Evolutionary conservation across 352 stramenopile genomes (phyloP).

Genomic region (Globisporangium apiculatum): DNA sequence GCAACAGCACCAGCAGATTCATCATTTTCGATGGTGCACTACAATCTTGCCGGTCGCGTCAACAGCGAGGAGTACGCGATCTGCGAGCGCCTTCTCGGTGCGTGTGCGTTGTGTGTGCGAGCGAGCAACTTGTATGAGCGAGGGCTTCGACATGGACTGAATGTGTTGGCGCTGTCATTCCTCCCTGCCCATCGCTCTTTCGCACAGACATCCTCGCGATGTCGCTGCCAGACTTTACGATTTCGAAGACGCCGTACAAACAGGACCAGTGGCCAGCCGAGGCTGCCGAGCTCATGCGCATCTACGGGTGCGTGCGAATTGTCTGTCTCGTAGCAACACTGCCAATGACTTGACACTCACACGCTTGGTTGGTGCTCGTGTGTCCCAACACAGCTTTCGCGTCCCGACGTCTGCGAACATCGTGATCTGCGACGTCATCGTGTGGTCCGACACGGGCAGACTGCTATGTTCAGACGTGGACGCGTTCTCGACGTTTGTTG

Average conservation of each 20-base stretch:
- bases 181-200: no score
- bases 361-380: background rate
- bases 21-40: slow-evolving; percentile 36
- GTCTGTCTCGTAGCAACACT: background rate
- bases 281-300: slow-evolving; percentile 32
- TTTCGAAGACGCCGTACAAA: slow-evolving; percentile 41
- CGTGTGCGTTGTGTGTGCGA: background rate
- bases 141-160: no score
- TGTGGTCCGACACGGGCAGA: slow-evolving; percentile 58
- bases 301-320: slow-evolving; percentile 31
- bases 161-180: no score
- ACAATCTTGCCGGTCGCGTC: slow-evolving; percentile 53
- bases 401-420: slow-evolving; percentile 34
- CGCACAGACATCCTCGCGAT: slow-evolving; percentile 43
- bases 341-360: background rate
- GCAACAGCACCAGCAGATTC: background rate
- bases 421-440: slow-evolving; percentile 55
- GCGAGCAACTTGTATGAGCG: no score
- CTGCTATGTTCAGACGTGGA: slow-evolving; percentile 59
- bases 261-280: slow-evolving; percentile 38
- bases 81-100: slow-evolving; percentile 64
- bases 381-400: slow-evolving; percentile 14
- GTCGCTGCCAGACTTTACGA: slow-evolving; percentile 44
- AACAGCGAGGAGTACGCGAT: slow-evolving; percentile 71
- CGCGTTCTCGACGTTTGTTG: slow-evolving; percentile 52